phyloP scores from a whole-genome alignment of 306 rosid genomes.

The Alnus rubra region DNA sequence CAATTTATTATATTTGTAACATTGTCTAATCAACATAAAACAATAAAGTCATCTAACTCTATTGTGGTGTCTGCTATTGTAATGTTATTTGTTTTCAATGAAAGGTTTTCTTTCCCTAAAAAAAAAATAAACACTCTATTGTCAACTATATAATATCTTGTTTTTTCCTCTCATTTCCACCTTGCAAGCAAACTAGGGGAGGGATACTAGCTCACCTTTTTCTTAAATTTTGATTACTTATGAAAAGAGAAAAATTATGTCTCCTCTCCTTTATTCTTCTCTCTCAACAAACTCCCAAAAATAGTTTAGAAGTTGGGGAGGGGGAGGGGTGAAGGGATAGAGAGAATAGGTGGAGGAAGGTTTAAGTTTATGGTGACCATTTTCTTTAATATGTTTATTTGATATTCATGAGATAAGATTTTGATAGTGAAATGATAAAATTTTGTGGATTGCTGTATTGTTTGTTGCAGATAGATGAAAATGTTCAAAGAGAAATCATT shows the following conservation, averaged over 20 bases:
- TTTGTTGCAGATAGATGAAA: slow-evolving; percentile 78
- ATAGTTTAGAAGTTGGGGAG: no score
- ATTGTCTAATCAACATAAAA: neutral
- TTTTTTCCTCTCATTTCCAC: neutral
- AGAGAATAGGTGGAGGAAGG: neutral
- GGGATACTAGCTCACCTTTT: neutral
- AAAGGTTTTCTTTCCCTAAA: no score
- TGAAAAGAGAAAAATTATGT: no score
- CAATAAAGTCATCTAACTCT: neutral
- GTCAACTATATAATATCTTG: neutral
- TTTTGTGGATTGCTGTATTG: slow-evolving; percentile 13
- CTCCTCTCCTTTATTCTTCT: no score
- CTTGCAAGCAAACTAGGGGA: neutral
- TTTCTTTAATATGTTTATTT: neutral
- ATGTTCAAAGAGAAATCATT: slow-evolving; percentile 89
- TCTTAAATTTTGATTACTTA: no score
- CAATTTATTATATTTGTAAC: neutral
- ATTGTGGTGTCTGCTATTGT: no score
- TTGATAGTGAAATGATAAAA: neutral
- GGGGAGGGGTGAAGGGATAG: no score
- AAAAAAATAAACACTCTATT: no score
- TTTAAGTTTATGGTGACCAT: neutral
- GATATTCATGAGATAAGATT: neutral
- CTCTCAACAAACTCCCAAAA: no score
- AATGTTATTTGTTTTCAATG: no score